phyloP scores from a whole-genome alignment of 2,329 filamentous ascomycete species.

The Amauroascus niger region DNA sequence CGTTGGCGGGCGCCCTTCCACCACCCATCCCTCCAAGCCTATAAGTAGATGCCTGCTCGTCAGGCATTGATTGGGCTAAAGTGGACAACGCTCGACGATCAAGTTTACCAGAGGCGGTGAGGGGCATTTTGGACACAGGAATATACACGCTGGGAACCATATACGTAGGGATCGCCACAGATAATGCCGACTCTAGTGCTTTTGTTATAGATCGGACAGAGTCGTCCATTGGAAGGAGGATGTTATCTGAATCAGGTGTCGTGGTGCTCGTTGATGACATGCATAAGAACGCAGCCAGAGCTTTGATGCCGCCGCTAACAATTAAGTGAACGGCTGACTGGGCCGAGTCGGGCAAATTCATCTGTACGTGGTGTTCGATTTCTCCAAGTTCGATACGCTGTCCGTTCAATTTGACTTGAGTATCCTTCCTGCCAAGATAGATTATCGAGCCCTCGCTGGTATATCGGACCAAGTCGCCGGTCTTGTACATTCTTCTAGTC shows the following conservation, averaged over 20 bases:
- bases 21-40: constrained; percentile 13
- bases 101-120: constrained; percentile 65
- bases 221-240: constrained; percentile 36
- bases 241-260: constrained; percentile 5
- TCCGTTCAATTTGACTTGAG: constrained; percentile 89
- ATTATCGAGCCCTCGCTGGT: constrained; percentile 61
- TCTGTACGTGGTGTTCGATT: constrained; percentile 71
- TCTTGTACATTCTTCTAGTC: constrained; percentile 51
- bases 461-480: constrained; percentile 74
- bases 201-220: constrained; percentile 36
- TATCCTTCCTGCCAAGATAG: constrained; percentile 71
- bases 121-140: constrained; percentile 58
- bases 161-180: constrained; percentile 55
- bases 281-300: constrained; percentile 45
- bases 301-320: constrained; percentile 70
- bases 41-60: constrained; percentile 13
- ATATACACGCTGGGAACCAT: constrained; percentile 71
- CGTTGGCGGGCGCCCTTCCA: constrained; percentile 21
- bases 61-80: constrained; percentile 9
- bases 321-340: constrained; percentile 68
- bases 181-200: constrained; percentile 34
- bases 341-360: constrained; percentile 47
- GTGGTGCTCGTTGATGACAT: constrained; percentile 35
- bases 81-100: constrained; percentile 49
- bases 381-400: constrained; percentile 93